A percentile compares a stretch with the other conserved stretches of the same genome.
Evolutionary conservation across 148 eudicot genomes (phyloP).

Genomic region (Cornus suecica): DNA sequence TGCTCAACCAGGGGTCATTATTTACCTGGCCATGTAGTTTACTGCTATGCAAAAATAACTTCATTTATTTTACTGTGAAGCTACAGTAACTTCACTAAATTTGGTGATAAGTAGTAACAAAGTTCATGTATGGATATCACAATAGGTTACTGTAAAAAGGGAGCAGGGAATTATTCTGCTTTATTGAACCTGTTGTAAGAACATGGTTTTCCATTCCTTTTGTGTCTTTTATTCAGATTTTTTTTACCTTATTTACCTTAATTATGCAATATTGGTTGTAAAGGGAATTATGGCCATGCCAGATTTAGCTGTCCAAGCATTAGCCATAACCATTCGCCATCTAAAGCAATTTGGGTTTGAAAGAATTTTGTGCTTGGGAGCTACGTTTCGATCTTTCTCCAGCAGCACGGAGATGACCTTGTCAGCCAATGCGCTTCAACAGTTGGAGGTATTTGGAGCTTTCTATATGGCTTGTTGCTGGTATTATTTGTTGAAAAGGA

Average conservation of each 20-base stretch:
- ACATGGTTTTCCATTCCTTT: background rate
- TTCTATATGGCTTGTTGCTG: background rate
- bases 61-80: too few relatives aligned
- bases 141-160: background rate
- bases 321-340: conserved; percentile 67
- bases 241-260: background rate
- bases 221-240: background rate
- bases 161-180: background rate
- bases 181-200: background rate
- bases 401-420: conserved; percentile 73
- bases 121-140: too few relatives aligned
- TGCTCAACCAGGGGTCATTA: background rate
- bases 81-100: too few relatives aligned
- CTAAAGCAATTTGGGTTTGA: conserved; percentile 94
- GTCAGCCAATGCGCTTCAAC: conserved; percentile 94
- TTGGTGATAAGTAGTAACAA: too few relatives aligned
- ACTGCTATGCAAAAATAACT: too few relatives aligned
- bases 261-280: conserved; percentile 1
- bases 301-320: conserved; percentile 64
- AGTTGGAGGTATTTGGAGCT: conserved; percentile 61
- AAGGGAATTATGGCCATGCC: conserved; percentile 84
- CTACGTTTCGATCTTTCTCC: conserved; percentile 81
- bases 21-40: too few relatives aligned
- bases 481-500: background rate
- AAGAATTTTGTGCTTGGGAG: conserved; percentile 61